Base-by-base conservation (phyloP, 805 yeast species). In the Sugiyamaella lignohabitans region DNA sequence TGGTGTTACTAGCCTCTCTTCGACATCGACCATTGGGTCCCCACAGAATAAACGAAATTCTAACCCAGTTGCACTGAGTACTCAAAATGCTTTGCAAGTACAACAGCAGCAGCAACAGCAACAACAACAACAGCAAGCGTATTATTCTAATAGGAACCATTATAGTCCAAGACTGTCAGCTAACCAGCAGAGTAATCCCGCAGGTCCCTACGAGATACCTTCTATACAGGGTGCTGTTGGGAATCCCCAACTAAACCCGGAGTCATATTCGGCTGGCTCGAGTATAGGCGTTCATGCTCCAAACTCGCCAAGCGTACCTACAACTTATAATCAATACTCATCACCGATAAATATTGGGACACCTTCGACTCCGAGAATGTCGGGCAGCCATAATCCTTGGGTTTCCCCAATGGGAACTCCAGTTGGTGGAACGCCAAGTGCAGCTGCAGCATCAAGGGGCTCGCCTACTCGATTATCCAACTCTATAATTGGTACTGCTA, bases 341-440 rank as follows among this genome's bases (percentile, higher is more conserved):
- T 48, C 51, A 24, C 51, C 51, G 8, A 44, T 43, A 24, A 47
- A 45, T 19, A 32, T 40, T 11, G 45, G 36, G 6, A 32, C 50
- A 18, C 51, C 51, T 19, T 19, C 45, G 14, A 38, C 48, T 19
- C 48, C 48, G n/a, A 30, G 46, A 4, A 19, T 21, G 18, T 16
- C 42, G 5, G 38, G 30, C 3, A 42, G 46, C 5, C 48, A 48
- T 22, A 48, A 48, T 24, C 47, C 51, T 27, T 48, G 51, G 51
- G 38, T 42, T 18, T 39, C 51, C 8, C 47, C 47, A 4, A 38
- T 44, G 47, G 47, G 47, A 3, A 44, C 47, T 22, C 47, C 47
- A n/a, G n/a, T n/a, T 24, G 38, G 27, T 18, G 27, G 19, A 17
- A 19, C 36, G 14, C 21, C 29, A 21, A 22, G 16, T 10, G 10